Percentiles rank a stretch among this genome's conserved stretches.
Evolutionary conservation across 148 eudicot species (phyloP).

Genomic region (Heliamphora exappendiculata): DNA sequence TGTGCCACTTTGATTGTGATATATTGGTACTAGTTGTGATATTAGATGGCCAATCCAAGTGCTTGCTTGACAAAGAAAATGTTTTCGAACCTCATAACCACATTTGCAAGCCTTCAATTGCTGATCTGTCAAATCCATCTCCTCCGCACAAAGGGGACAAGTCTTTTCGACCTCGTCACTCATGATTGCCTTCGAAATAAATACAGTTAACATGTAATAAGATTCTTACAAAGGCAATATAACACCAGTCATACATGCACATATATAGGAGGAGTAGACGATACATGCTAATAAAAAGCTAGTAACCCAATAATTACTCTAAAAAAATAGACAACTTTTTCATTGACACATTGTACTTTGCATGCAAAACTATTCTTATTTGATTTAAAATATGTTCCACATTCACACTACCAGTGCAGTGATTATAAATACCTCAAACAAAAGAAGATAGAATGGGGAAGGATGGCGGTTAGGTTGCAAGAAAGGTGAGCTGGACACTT

Average conservation of each 20-base stretch:
- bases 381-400: neutral
- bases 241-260: neutral
- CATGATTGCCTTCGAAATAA: slow-evolving; percentile 50
- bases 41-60: neutral
- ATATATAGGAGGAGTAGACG: neutral
- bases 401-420: neutral
- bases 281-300: neutral
- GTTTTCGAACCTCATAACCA: slow-evolving; percentile 68
- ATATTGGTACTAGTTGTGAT: neutral
- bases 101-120: slow-evolving; percentile 97
- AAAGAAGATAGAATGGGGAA: neutral
- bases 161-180: slow-evolving; percentile 81
- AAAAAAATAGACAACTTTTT: neutral
- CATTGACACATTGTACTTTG: neutral
- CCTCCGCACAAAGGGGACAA: slow-evolving; percentile 97
- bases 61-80: neutral
- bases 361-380: neutral
- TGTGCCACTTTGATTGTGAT: neutral
- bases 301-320: neutral
- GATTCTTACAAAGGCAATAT: neutral
- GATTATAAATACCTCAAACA: neutral
- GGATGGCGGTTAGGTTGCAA: no score
- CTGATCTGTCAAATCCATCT: slow-evolving; percentile 98
- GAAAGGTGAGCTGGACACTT: no score
- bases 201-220: neutral